Evolutionary conservation across 2,329 filamentous ascomycete species (phyloP), one percentile per base, ranked within the genome.

Genomic region (Phoma herbarum): DNA sequence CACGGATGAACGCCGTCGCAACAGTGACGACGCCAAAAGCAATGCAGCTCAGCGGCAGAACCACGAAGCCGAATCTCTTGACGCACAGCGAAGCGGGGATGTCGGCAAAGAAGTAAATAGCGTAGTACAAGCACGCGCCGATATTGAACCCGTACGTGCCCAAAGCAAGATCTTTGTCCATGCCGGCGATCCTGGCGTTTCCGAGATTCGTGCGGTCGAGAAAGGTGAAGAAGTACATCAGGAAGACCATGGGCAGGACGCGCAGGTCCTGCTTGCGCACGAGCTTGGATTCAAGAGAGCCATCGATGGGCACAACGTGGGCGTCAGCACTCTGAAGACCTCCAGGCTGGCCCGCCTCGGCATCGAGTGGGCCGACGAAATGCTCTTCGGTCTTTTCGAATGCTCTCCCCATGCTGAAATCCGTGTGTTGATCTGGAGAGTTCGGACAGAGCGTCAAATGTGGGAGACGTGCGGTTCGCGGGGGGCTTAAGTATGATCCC

Each of bases 151-250:
- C 35, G 25, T 50, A 50, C 2, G 23, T 41, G n/a, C 35, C 47
- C n/a, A 50, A 20, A 9, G 9, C 25, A 4, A 50, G 35, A n/a
- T 50, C 47, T 29, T 50, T 50, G 11, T 50, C 47, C 47, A 50
- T 50, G 23, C 47, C 35, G 9, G 47, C 47, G 10, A 50, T 50
- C 16, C 47, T 25, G 23, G 35, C 47, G 11, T 50, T 50, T 3
- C 47, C 25, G 16, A 50, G 47, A 12, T 50, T 50, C 3, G 47
- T 41, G 2, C 47, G 47, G 33, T 50, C 47, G 23, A 50, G 47
- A n/a, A 50, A 50, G 9, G 23, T 50, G 47, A 50, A 41, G 33
- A 49, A 50, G n/a, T 50, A 50, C 47, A 50, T 41, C 3, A 50
- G 33, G n/a, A 41, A 41, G 6, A 50, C 23, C 23, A 50, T 50